These are phyloP conservation scores for Candida ulmi DNA, from an alignment of 805 yeast species.

Conservation along the genomic window DNA sequence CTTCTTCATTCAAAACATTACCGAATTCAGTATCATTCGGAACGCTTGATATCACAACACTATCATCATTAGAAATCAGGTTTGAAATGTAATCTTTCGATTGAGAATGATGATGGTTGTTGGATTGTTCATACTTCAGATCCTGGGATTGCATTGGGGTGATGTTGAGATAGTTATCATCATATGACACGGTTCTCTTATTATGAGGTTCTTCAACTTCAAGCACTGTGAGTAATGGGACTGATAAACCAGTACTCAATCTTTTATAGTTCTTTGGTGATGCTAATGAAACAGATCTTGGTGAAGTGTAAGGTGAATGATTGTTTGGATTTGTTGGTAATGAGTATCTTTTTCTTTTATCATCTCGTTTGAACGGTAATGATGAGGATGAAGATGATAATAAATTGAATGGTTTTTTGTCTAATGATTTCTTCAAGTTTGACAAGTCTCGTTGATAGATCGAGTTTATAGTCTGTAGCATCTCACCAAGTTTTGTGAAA, in stretches of 20 bases:
- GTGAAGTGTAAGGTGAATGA: neutral
- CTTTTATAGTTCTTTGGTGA: slow-evolving; percentile 15
- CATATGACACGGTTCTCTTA: slow-evolving; percentile 14
- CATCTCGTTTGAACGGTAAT: slow-evolving; percentile 8
- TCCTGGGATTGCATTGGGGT: slow-evolving; percentile 3
- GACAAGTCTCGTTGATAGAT: slow-evolving; percentile 3
- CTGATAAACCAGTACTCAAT: slow-evolving; percentile 22
- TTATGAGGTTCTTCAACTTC: slow-evolving; percentile 12
- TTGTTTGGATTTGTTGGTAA: slow-evolving; percentile 14
- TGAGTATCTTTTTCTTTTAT: slow-evolving; percentile 18
- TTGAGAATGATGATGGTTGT: too few species aligned
- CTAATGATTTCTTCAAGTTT: slow-evolving; percentile 2
- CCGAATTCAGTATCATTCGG: slow-evolving; percentile 4
- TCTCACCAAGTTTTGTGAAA: slow-evolving; percentile 5
- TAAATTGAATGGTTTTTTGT: slow-evolving; percentile 10
- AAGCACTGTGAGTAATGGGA: slow-evolving; percentile 23
- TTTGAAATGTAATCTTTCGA: too few species aligned
- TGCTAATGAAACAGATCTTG: slow-evolving; percentile 7
- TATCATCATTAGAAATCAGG: slow-evolving; percentile 18
- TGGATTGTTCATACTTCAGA: neutral
- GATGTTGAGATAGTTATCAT: slow-evolving; percentile 16
- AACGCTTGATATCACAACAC: slow-evolving; percentile 16
- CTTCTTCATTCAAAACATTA: slow-evolving; percentile 7
- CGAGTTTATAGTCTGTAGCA: slow-evolving; percentile 2
- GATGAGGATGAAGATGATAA: slow-evolving; percentile 1